Conservation (phyloP, 2,329 filamentous ascomycete species). For the Aspergillus hiratsukae region DNA sequence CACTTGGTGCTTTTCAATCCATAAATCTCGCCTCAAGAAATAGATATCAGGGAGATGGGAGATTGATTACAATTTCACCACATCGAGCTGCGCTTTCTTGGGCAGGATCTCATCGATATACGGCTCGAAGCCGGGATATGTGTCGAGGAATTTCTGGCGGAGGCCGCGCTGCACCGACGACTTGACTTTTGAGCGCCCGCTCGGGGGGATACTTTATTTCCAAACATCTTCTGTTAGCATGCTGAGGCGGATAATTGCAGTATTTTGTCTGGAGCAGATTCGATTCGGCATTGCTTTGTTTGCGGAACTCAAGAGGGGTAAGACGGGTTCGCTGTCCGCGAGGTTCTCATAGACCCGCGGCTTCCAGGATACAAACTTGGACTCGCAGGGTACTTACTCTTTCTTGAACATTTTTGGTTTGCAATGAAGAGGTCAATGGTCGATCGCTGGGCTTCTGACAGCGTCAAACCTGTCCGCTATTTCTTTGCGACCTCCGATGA, state of each 20-base stretch:
- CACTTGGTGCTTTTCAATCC: no score
- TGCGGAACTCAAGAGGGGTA: not conserved
- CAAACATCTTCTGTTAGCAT: constrained; percentile 10
- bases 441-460: constrained; percentile 1
- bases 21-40: no score
- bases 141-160: constrained; percentile 73
- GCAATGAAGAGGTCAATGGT: constrained; percentile 3
- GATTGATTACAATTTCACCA: constrained; percentile 78
- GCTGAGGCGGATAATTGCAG: not conserved
- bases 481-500: not conserved
- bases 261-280: not conserved
- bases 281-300: not conserved
- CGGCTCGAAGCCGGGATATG: constrained; percentile 79
- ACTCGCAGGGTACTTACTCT: constrained; percentile 57
- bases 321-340: not conserved
- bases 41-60: no score
- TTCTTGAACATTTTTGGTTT: constrained; percentile 75
- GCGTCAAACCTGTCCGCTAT: not conserved
- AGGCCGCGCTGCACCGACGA: constrained; percentile 88
- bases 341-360: not conserved
- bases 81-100: constrained; percentile 86
- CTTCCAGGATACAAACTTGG: not conserved
- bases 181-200: constrained; percentile 93
- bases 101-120: constrained; percentile 92
- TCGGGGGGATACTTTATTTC: constrained; percentile 60